Conservation (phyloP, 768 basidiomycete species). For the Rubroboletus pulcherrimus region DNA sequence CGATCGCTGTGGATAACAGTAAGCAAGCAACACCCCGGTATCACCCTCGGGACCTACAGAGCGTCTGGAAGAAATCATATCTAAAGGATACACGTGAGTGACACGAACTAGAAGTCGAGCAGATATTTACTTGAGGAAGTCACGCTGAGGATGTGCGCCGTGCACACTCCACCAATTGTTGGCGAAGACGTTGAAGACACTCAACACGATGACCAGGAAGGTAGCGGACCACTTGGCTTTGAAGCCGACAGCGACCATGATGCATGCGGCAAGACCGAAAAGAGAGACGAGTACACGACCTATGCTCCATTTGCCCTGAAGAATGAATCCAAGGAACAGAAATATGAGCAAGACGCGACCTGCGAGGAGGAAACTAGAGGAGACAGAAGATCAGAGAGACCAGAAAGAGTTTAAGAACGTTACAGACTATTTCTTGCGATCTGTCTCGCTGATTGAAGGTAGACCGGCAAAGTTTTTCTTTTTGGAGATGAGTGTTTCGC, state of each 20-base stretch:
- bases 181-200: slow-evolving; percentile 94
- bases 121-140: slow-evolving; percentile 87
- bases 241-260: slow-evolving; percentile 97
- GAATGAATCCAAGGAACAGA: slow-evolving; percentile 96
- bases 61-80: slow-evolving; percentile 99
- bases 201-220: slow-evolving; percentile 89
- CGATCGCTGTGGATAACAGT: slow-evolving; percentile 58
- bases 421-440: slow-evolving; percentile 96
- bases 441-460: slow-evolving; percentile 86
- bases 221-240: slow-evolving; percentile 98
- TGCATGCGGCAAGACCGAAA: slow-evolving; percentile 85
- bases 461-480: slow-evolving; percentile 89
- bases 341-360: slow-evolving; percentile 97
- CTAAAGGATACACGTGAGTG: slow-evolving; percentile 38
- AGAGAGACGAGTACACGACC: slow-evolving; percentile 84
- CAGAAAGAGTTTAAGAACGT: not conserved
- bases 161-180: slow-evolving; percentile 99
- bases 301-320: slow-evolving; percentile 90
- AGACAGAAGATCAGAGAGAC: slow-evolving; percentile 1
- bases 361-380: slow-evolving; percentile 85
- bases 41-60: slow-evolving; percentile 44
- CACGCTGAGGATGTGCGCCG: slow-evolving; percentile 88
- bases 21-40: not conserved
- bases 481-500: slow-evolving; percentile 86
- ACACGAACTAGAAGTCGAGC: not conserved